These are phyloP conservation scores for Fusarium anguioides DNA, from an alignment of 2,329 filamentous ascomycete species.

Conservation along the genomic window DNA sequence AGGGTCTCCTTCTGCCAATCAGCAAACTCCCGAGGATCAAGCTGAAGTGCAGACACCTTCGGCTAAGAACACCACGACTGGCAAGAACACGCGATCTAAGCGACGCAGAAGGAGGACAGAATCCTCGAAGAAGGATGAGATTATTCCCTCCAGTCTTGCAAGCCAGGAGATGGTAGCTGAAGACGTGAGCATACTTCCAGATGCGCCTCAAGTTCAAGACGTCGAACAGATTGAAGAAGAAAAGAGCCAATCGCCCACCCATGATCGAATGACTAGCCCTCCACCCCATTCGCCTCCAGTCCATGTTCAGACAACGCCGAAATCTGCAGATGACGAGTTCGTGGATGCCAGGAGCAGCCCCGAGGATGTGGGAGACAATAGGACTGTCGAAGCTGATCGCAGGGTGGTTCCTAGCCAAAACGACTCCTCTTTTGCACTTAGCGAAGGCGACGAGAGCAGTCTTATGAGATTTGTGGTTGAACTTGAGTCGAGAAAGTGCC, in stretches of 20 bases:
- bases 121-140: constrained; percentile 31
- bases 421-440: constrained; percentile 55
- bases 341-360: constrained; percentile 63
- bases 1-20: constrained; percentile 58
- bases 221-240: constrained; percentile 12
- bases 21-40: constrained; percentile 37
- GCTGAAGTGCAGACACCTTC: constrained; percentile 17
- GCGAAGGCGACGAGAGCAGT: constrained; percentile 60
- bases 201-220: neutral
- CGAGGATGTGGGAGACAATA: constrained; percentile 32
- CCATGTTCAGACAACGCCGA: constrained; percentile 52
- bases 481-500: constrained; percentile 57
- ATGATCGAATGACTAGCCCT: constrained; percentile 21
- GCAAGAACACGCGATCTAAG: constrained; percentile 24
- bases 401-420: constrained; percentile 20
- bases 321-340: constrained; percentile 59
- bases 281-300: constrained; percentile 33
- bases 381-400: constrained; percentile 1
- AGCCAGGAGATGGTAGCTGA: constrained; percentile 32
- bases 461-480: constrained; percentile 62
- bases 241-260: neutral
- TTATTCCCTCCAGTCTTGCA: constrained; percentile 48
- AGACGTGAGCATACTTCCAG: constrained; percentile 2
- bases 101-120: constrained; percentile 31
- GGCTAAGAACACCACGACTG: neutral